phyloP scores from a whole-genome alignment of 164 flowering plant species.

The Kingdonia uniflora region DNA sequence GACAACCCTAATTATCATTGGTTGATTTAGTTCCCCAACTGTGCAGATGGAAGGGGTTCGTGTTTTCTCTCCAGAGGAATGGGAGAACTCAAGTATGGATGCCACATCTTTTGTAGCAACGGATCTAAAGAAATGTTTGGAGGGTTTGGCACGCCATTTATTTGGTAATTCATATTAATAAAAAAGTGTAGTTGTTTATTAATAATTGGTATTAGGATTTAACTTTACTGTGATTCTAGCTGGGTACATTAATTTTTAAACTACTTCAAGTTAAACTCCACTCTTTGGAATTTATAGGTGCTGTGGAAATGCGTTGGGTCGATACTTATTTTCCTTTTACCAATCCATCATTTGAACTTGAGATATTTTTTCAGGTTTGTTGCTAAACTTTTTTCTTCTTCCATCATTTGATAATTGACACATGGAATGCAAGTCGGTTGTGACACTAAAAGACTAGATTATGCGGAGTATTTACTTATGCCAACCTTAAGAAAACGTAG shows the following conservation, averaged over 20 bases:
- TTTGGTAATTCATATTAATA: slow-evolving; percentile 55
- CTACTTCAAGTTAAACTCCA: too few relatives aligned
- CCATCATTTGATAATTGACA: neutral
- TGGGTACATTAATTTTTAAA: too few relatives aligned
- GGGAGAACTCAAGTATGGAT: slow-evolving; percentile 77
- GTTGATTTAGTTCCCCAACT: slow-evolving; percentile 3
- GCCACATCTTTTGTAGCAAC: slow-evolving; percentile 67
- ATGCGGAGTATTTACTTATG: too few relatives aligned
- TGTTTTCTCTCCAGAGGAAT: slow-evolving; percentile 70
- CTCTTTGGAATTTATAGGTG: slow-evolving; percentile 38
- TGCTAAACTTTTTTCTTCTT: neutral
- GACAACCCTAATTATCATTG: neutral
- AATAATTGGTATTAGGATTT: neutral
- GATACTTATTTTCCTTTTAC: slow-evolving; percentile 96
- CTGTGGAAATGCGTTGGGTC: slow-evolving; percentile 96
- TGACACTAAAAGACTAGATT: too few relatives aligned
- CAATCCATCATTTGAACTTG: slow-evolving; percentile 90
- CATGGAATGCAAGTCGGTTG: too few relatives aligned
- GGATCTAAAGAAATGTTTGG: slow-evolving; percentile 82
- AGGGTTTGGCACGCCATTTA: slow-evolving; percentile 93
- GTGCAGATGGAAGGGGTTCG: slow-evolving; percentile 92
- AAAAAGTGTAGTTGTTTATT: too few relatives aligned
- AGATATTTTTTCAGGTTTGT: slow-evolving; percentile 86
- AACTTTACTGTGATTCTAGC: neutral
- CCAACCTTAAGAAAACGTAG: too few relatives aligned